Percentiles rank a stretch among this genome's conserved stretches.
These are phyloP conservation scores for Raffaelea deltoideospora DNA, from an alignment of 2,329 filamentous ascomycete species.

Conservation along the genomic window DNA sequence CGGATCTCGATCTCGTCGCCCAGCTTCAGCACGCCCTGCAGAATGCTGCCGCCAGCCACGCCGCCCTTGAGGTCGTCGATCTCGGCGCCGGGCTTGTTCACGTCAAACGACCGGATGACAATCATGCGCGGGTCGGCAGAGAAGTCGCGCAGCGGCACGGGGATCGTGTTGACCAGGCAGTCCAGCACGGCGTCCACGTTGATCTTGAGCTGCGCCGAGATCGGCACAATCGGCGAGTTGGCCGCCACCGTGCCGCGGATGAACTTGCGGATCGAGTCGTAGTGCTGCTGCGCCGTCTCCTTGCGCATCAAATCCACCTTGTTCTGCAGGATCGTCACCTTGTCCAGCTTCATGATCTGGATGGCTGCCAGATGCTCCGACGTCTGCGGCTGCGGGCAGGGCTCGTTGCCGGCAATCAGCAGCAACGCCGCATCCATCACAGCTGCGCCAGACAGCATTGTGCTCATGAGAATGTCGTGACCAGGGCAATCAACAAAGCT, in stretches of 20 bases:
- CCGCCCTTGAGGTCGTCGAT: slow-evolving; percentile 97
- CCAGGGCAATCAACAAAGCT: slow-evolving; percentile 97
- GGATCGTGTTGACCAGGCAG: slow-evolving; percentile 87
- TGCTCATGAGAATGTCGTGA: slow-evolving; percentile 99
- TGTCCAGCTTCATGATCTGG: slow-evolving; percentile 99
- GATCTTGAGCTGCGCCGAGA: slow-evolving; percentile 96
- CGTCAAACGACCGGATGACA: slow-evolving; percentile 96
- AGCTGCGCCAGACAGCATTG: slow-evolving; percentile 97
- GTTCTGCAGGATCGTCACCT: slow-evolving; percentile 99
- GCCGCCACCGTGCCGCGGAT: slow-evolving; percentile 94
- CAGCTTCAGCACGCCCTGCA: slow-evolving; percentile 92
- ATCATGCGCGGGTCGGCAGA: slow-evolving; percentile 93
- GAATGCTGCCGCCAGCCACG: slow-evolving; percentile 91
- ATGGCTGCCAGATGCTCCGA: slow-evolving; percentile 98
- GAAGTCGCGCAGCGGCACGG: slow-evolving; percentile 83
- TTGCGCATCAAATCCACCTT: slow-evolving; percentile 98
- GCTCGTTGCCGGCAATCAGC: slow-evolving; percentile 95
- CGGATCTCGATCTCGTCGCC: slow-evolving; percentile 98
- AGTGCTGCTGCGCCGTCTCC: slow-evolving; percentile 84
- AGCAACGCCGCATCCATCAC: slow-evolving; percentile 98
- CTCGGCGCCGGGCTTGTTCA: slow-evolving; percentile 98
- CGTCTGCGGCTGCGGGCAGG: slow-evolving; percentile 94
- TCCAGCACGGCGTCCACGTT: slow-evolving; percentile 99
- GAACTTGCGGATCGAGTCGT: slow-evolving; percentile 96
- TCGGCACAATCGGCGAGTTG: slow-evolving; percentile 88